Evolutionary conservation across 2,329 filamentous ascomycete species (phyloP).

Genomic region (Colletotrichum orchidophilum): DNA sequence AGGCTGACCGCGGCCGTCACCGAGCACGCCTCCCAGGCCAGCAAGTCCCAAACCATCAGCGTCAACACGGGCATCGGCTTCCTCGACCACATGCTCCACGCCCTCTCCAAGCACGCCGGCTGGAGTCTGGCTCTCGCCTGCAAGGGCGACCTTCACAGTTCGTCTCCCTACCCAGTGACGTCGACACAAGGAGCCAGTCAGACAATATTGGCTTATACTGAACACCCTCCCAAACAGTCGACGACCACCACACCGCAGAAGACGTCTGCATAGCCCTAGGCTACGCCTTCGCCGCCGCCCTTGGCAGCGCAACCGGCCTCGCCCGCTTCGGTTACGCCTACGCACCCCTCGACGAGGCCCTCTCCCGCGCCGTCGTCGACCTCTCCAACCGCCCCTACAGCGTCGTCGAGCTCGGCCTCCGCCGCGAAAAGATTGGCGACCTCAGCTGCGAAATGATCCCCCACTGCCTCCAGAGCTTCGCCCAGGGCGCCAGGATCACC

Average conservation of each 20-base stretch:
- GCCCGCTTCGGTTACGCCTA: slow-evolving; percentile 93
- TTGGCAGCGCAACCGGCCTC: slow-evolving; percentile 81
- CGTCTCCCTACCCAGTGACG: slow-evolving; percentile 45
- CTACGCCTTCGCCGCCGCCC: slow-evolving; percentile 81
- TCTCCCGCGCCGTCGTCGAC: slow-evolving; percentile 93
- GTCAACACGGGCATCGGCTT: slow-evolving; percentile 96
- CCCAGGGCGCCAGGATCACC: slow-evolving; percentile 89
- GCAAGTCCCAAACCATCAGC: slow-evolving; percentile 84
- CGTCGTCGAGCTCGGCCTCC: slow-evolving; percentile 84
- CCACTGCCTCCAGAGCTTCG: slow-evolving; percentile 94
- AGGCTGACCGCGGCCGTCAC: slow-evolving; percentile 56
- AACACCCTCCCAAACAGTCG: slow-evolving; percentile 65
- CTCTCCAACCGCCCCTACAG: slow-evolving; percentile 90
- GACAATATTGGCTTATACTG: neutral
- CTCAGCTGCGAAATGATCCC: slow-evolving; percentile 97
- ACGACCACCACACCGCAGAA: slow-evolving; percentile 98
- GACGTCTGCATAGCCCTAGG: slow-evolving; percentile 94
- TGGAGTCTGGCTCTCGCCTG: slow-evolving; percentile 89
- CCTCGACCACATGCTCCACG: slow-evolving; percentile 98
- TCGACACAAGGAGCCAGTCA: too few relatives aligned
- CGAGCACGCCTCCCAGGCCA: slow-evolving; percentile 85
- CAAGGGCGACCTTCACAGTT: slow-evolving; percentile 91
- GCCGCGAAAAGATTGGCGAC: slow-evolving; percentile 92
- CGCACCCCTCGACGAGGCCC: slow-evolving; percentile 92
- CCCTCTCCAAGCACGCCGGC: slow-evolving; percentile 92